Evolutionary conservation across 345 rosid genomes (phyloP).

Genomic region (Salix purpurea): DNA sequence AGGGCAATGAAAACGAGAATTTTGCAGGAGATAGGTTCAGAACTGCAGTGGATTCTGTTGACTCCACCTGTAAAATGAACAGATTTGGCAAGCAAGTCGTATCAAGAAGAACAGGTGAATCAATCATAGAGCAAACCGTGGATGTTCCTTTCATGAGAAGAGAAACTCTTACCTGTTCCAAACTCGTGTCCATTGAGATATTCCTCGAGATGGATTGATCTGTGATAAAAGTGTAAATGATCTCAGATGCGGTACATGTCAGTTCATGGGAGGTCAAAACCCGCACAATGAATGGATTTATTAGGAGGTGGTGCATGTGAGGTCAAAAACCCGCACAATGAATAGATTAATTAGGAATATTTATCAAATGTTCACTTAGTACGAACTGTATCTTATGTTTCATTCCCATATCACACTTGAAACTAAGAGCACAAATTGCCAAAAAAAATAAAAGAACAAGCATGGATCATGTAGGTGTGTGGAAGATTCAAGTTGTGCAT

Average conservation of each 20-base stretch:
- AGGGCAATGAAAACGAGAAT: constrained; percentile 57
- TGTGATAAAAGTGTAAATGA: constrained; percentile 29
- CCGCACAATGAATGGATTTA: background rate
- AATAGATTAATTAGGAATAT: background rate
- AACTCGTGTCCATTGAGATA: constrained; percentile 52
- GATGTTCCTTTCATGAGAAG: constrained; percentile 12
- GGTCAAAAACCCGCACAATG: background rate
- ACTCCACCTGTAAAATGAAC: constrained; percentile 37
- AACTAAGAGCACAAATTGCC: background rate
- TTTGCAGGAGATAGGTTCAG: constrained; percentile 53
- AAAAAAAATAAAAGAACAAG: background rate
- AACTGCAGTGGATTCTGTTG: constrained; percentile 42
- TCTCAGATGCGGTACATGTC: constrained; percentile 1
- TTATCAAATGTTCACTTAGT: background rate
- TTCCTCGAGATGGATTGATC: constrained; percentile 65
- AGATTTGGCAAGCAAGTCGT: constrained; percentile 13
- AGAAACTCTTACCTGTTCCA: constrained; percentile 54
- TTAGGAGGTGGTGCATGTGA: background rate
- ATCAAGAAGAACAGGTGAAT: background rate
- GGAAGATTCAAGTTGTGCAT: background rate
- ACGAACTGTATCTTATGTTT: background rate
- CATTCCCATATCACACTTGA: background rate
- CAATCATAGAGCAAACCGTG: background rate
- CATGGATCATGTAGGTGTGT: background rate
- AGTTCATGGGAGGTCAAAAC: background rate